Percentiles rank a stretch among this genome's conserved stretches.
Conservation (phyloP, 2,329 filamentous ascomycete genomes). For the Fusarium proliferatum region DNA sequence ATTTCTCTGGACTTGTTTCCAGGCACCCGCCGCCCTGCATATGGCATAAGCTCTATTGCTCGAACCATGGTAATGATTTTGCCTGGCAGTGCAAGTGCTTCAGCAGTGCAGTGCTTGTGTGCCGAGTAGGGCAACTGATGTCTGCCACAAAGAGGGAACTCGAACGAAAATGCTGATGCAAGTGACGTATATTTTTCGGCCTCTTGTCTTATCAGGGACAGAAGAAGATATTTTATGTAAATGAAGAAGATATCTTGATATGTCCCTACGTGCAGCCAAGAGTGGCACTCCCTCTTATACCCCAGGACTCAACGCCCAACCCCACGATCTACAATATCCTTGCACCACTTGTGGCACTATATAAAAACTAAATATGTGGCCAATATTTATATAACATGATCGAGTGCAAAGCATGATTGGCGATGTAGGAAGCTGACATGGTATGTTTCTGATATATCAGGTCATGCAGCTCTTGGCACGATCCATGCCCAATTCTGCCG, state of each 20-base stretch:
- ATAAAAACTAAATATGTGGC: neutral
- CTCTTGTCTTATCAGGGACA: too few relatives aligned
- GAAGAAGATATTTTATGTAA: neutral
- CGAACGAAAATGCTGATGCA: neutral
- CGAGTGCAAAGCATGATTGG: neutral
- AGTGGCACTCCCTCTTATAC: conserved; percentile 13
- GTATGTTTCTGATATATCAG: conserved; percentile 26
- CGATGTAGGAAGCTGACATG: neutral
- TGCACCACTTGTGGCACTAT: conserved; percentile 13
- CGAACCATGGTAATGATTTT: conserved; percentile 1
- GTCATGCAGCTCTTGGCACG: conserved; percentile 29
- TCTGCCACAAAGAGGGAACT: neutral
- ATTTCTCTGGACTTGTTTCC: neutral
- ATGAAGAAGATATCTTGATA: neutral
- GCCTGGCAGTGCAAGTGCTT: neutral
- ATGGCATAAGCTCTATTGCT: neutral
- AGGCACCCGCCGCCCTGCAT: neutral
- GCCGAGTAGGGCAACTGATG: neutral
- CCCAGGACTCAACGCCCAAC: neutral
- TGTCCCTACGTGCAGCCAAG: neutral
- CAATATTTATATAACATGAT: neutral
- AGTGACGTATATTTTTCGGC: neutral
- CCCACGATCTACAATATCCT: conserved; percentile 11
- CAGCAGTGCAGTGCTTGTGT: neutral
- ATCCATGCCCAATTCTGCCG: conserved; percentile 17